Conservation (phyloP, 108 stramenopile genomes). For the Nitzschia palea region DNA sequence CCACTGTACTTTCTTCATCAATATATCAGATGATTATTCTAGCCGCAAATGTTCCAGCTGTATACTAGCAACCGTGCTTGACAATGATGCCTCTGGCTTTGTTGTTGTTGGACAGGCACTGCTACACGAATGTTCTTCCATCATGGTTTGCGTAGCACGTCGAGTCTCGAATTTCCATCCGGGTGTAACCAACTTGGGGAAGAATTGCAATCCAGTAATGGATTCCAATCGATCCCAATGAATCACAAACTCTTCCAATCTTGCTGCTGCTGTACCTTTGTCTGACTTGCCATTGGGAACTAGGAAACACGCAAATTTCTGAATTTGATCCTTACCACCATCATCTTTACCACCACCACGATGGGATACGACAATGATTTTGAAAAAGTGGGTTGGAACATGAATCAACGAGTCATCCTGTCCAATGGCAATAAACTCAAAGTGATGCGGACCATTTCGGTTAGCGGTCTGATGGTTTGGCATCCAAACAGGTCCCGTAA, state of each 20-base stretch:
- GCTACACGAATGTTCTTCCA: background rate
- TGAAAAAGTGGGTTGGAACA: slow-evolving; percentile 85
- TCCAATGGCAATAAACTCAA: slow-evolving; percentile 56
- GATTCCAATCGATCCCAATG: slow-evolving; percentile 71
- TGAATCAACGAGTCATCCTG: slow-evolving; percentile 51
- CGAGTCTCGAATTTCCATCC: background rate
- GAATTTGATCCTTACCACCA: background rate
- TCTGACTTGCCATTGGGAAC: slow-evolving; percentile 58
- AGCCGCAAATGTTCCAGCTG: background rate
- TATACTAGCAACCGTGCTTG: too few relatives aligned
- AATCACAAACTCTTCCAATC: slow-evolving; percentile 44
- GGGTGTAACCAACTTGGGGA: slow-evolving; percentile 37
- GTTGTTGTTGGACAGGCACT: background rate
- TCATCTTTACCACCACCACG: too few relatives aligned
- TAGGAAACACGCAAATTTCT: slow-evolving; percentile 69
- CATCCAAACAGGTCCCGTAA: slow-evolving; percentile 80
- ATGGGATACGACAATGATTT: slow-evolving; percentile 46
- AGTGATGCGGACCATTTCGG: slow-evolving; percentile 28
- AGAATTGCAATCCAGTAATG: slow-evolving; percentile 68
- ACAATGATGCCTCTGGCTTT: background rate
- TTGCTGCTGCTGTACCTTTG: slow-evolving; percentile 4
- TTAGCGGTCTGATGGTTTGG: slow-evolving; percentile 24
- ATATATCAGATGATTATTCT: background rate
- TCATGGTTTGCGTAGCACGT: background rate
- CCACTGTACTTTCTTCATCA: background rate